phyloP scores from a whole-genome alignment of 2,329 filamentous ascomycete species.

The Byssoonygena ceratinophila region DNA sequence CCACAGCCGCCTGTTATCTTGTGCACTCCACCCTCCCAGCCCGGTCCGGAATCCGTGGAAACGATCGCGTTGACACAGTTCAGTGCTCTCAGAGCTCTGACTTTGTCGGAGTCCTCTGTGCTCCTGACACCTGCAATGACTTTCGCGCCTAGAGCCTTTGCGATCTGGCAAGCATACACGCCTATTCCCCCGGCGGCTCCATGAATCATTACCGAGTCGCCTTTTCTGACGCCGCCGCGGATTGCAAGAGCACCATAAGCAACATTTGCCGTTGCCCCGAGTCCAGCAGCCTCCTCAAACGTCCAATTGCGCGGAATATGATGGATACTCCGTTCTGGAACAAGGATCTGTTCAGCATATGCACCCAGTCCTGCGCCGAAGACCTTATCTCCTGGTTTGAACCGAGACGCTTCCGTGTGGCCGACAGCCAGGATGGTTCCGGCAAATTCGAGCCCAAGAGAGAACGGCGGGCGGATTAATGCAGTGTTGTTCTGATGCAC shows the following conservation, averaged over 20 bases:
- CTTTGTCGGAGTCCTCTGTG: constrained; percentile 24
- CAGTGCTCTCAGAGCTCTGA: background rate
- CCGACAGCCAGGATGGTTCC: constrained; percentile 41
- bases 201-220: constrained; percentile 46
- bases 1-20: constrained; percentile 40
- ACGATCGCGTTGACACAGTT: constrained; percentile 14
- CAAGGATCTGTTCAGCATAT: constrained; percentile 44
- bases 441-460: constrained; percentile 51
- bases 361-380: constrained; percentile 45
- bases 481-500: constrained; percentile 51
- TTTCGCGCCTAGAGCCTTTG: constrained; percentile 42
- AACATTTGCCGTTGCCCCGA: constrained; percentile 45
- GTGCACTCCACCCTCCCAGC: constrained; percentile 46
- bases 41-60: constrained; percentile 11
- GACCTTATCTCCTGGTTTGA: constrained; percentile 42
- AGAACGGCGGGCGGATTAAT: constrained; percentile 49
- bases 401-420: constrained; percentile 16
- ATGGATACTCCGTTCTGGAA: constrained; percentile 34
- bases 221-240: constrained; percentile 31
- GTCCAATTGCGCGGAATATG: constrained; percentile 39
- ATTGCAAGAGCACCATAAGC: constrained; percentile 39
- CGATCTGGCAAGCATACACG: constrained; percentile 47
- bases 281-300: constrained; percentile 43
- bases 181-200: constrained; percentile 48
- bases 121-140: constrained; percentile 47